Conservation (phyloP, 768 basidiomycete genomes). For the Crepidotus variabilis region DNA sequence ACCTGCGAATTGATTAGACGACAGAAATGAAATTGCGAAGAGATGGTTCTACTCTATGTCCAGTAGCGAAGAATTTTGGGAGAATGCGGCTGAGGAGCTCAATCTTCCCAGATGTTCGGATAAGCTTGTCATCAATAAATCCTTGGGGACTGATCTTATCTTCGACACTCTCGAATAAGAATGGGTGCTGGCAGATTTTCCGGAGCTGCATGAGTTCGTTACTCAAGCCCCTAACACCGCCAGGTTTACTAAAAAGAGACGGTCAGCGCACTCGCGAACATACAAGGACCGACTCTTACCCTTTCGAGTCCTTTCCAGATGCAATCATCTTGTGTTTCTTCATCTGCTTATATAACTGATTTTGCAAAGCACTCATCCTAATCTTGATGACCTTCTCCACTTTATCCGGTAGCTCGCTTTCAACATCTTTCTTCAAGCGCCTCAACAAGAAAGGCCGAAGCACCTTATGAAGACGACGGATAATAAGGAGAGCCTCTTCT, state of each 20-base stretch:
- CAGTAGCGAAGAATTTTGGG: slow-evolving; percentile 91
- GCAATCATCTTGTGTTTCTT: slow-evolving; percentile 98
- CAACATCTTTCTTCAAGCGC: slow-evolving; percentile 94
- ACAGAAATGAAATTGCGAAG: background rate
- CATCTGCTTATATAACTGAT: slow-evolving; percentile 94
- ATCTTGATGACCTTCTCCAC: slow-evolving; percentile 98
- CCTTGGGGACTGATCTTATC: slow-evolving; percentile 86
- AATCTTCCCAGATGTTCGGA: slow-evolving; percentile 89
- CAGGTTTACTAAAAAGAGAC: slow-evolving; percentile 48
- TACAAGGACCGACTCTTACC: slow-evolving; percentile 41
- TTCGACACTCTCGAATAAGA: slow-evolving; percentile 93
- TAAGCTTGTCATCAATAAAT: slow-evolving; percentile 77
- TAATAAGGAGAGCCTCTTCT: slow-evolving; percentile 98
- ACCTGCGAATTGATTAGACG: slow-evolving; percentile 44
- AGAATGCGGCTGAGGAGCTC: slow-evolving; percentile 88
- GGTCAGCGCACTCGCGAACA: background rate
- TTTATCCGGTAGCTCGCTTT: slow-evolving; percentile 93
- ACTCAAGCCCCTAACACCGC: slow-evolving; percentile 83
- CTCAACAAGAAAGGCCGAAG: slow-evolving; percentile 91
- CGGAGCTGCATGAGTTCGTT: slow-evolving; percentile 98
- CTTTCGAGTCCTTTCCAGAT: slow-evolving; percentile 70
- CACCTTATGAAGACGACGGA: slow-evolving; percentile 94
- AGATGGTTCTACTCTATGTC: slow-evolving; percentile 66
- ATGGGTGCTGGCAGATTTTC: slow-evolving; percentile 98
- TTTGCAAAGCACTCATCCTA: slow-evolving; percentile 89